Evolutionary conservation across 129 eudicot genomes (phyloP).

Genomic region (Lonicera japonica): DNA sequence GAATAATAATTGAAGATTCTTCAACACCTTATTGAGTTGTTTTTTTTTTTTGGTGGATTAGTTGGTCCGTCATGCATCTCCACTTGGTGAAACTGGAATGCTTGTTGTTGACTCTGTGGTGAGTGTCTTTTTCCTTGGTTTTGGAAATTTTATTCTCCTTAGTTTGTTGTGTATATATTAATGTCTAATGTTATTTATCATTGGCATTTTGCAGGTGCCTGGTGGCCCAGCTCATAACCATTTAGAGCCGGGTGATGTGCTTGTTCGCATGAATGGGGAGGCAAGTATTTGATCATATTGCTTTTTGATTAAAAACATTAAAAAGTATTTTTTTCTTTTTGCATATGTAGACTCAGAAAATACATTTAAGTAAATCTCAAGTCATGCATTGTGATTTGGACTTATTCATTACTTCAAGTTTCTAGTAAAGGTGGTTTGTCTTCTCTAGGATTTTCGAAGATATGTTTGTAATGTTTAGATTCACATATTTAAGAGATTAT

Average conservation of each 20-base stretch:
- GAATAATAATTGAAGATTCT: neutral
- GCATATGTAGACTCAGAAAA: too few species aligned
- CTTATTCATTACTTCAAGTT: too few species aligned
- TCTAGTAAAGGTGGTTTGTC: too few species aligned
- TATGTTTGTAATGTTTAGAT: too few species aligned
- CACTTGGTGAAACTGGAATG: slow-evolving; percentile 96
- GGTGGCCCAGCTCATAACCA: slow-evolving; percentile 88
- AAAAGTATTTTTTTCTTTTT: too few species aligned
- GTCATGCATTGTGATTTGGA: too few species aligned
- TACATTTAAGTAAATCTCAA: too few species aligned
- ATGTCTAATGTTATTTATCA: neutral
- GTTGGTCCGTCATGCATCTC: slow-evolving; percentile 93
- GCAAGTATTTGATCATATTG: slow-evolving; percentile 20
- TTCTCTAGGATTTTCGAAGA: too few species aligned
- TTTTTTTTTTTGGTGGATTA: slow-evolving; percentile 23
- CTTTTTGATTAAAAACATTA: neutral
- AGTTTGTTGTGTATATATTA: neutral
- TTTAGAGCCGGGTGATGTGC: slow-evolving; percentile 94
- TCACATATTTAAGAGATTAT: too few species aligned
- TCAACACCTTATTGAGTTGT: slow-evolving; percentile 11
- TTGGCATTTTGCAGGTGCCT: slow-evolving; percentile 62
- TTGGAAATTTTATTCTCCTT: neutral
- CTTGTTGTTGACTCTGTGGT: slow-evolving; percentile 95
- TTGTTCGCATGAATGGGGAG: slow-evolving; percentile 71
- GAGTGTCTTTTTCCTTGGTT: slow-evolving; percentile 19